Base-by-base conservation (phyloP, 73 alveolate genomes). In the Blepharisma stoltei region DNA sequence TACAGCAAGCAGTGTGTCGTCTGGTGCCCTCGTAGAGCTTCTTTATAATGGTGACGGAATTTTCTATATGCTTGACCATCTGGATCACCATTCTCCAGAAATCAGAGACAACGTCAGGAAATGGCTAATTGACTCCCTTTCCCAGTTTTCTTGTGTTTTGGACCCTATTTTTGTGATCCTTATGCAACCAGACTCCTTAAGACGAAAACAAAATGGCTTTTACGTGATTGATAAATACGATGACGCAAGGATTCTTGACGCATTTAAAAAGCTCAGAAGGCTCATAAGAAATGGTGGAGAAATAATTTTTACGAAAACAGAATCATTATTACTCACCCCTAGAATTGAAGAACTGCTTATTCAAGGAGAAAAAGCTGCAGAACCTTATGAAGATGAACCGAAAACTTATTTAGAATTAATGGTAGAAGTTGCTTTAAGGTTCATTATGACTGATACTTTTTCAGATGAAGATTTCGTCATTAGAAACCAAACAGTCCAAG, bases 241-340 rank as follows among this genome's bases (percentile, higher is more conserved):
- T 2, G 45, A 14, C 38, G 73, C 46, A 60, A 60, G 14, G 47
- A 25, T 25, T 60, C 23, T 60, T 8, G 73, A 60, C 23, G 37
- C 73, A 18, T 60, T 60, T 60, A 60, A 60, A 38, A 60, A 60
- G 5, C 45, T 60, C 18, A 60, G 23, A 38, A 60, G 23, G 5
- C 73, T 60, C 45, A 60, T 60, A 8, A 60, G 73, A 25, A 60
- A 60, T 60, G 73, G 73, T 14, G 45, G 73, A 11, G 73, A 60
- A 60, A 60, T 25, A 25, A 25, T 60, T 25, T 14, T 60, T 9
- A 60, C 49, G 1, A 60, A 60, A 25, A 25, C 73, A 9, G 23
- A 25, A 20, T 20, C 38, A 9, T 25, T 60, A 18, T 9, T 8
- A 9, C 48, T 11, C 46, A 18, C 49, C 14, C 14, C 11, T 8